Evolutionary conservation across 108 stramenopile genomes (phyloP), one percentile per base, ranked within the genome.

Genomic region (Pseudonitzschia multiseries): DNA sequence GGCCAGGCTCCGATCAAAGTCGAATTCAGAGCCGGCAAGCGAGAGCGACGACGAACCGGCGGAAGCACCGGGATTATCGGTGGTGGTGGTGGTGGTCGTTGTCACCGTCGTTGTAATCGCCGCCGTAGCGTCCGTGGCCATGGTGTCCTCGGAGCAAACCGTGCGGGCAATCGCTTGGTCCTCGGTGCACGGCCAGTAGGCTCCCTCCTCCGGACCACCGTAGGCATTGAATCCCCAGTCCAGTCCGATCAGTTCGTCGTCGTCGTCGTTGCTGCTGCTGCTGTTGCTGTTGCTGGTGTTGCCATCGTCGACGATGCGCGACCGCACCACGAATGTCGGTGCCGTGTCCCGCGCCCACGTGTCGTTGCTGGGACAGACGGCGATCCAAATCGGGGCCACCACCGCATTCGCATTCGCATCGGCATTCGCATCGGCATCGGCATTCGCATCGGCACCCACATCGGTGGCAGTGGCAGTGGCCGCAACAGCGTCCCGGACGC

Each of bases 191-290:
- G 80, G 82, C 76, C 81, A 83, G 72, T 87, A 89, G 36, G 81
- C 83, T 20, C 86, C 86, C 64, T 81, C 81, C 1, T 77, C 73
- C 0, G 79, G 74, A 9, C 87, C 91, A 15, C 91, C 91, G 65
- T 86, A 90, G 46, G 89, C 89, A 68, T 90, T 90, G 79, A 93
- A 90, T 62, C 79, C 69, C 89, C 89, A 93, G 67, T 88, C 86
- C 40, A 93, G 57, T 9, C 89, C 87, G n/a, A 72, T 60, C 5
- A 73, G 42, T 13, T 27, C 20, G 8, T 56, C 40, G 24, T 54
- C 1, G 36, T 76, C 20, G 18, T 71, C 15, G 57, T 81, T 26
- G 54, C 54, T 15, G n/a, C 48, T 57, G 54, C 17, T 32, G 44
- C 20, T 17, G 14, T 40, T 20, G 14, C 52, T 28, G 28, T 41